phyloP scores from a whole-genome alignment of 306 rosid species.

The Notholithocarpus densiflorus region DNA sequence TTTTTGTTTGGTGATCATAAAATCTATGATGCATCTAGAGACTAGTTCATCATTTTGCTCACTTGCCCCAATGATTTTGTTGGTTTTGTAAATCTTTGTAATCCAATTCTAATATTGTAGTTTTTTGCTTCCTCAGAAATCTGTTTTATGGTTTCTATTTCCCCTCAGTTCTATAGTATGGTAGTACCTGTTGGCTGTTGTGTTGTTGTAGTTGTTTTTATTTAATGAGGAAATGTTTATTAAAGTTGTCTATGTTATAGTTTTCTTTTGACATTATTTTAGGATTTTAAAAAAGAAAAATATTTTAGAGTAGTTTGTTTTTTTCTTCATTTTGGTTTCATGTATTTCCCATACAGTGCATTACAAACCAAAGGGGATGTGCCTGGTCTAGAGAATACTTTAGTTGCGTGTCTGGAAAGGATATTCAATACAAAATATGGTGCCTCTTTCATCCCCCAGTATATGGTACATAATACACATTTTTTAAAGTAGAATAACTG shows the following conservation, averaged over 20 bases:
- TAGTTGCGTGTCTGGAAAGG: slow-evolving; percentile 74
- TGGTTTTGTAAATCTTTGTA: not conserved
- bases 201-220: not conserved
- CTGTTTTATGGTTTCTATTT: not conserved
- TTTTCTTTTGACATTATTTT: not conserved
- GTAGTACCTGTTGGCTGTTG: not conserved
- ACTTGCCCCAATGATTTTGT: not conserved
- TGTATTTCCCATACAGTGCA: slow-evolving; percentile 48
- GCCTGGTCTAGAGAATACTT: slow-evolving; percentile 58
- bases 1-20: not conserved
- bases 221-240: not conserved
- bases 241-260: not conserved
- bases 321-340: slow-evolving; percentile 1
- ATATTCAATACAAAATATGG: slow-evolving; percentile 80
- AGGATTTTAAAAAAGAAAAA: not conserved
- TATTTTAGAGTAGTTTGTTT: not conserved
- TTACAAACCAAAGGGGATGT: slow-evolving; percentile 68
- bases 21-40: not conserved
- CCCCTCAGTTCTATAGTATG: not conserved
- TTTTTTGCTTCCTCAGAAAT: not conserved
- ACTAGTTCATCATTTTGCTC: not conserved
- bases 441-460: slow-evolving; percentile 76
- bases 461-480: slow-evolving; percentile 46
- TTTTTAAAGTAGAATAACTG: slow-evolving; percentile 1
- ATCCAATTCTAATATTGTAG: not conserved